These are phyloP conservation scores for Jaltomata sinuosa DNA, from an alignment of 257 asterid species.

Conservation along the genomic window DNA sequence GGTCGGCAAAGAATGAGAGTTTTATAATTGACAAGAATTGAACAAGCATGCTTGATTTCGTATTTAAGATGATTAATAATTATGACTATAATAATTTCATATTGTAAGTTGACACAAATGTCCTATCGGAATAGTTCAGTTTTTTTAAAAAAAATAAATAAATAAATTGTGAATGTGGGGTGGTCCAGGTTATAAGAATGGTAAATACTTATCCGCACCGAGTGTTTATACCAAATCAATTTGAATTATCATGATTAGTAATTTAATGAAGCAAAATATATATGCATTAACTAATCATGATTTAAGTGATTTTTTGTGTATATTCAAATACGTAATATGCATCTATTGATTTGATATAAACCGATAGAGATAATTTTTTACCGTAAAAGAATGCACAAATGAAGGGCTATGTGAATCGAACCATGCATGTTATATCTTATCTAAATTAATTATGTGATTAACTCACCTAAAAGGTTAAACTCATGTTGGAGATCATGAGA, in stretches of 20 bases:
- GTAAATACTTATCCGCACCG: no score
- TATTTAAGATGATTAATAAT: slow-evolving; percentile 1
- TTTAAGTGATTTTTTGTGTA: no score
- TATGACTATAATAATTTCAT: not conserved
- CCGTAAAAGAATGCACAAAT: not conserved
- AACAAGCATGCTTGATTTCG: slow-evolving; percentile 38
- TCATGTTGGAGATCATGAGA: not conserved
- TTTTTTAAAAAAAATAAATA: not conserved
- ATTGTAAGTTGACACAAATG: slow-evolving; percentile 4
- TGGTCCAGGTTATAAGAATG: no score
- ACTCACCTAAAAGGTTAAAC: not conserved
- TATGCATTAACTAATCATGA: no score
- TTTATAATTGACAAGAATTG: slow-evolving; percentile 7
- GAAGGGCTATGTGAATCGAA: not conserved
- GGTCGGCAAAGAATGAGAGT: slow-evolving; percentile 27
- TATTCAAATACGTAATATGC: no score
- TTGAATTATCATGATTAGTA: no score
- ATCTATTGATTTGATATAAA: no score
- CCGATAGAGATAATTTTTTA: no score
- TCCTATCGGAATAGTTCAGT: not conserved
- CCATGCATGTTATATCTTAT: not conserved
- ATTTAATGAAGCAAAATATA: no score
- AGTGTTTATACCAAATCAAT: no score
- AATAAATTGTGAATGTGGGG: not conserved
- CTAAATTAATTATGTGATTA: not conserved